These are phyloP conservation scores for Diplotaxis tenuifolia DNA, from an alignment of 345 rosid species.

Conservation along the genomic window DNA sequence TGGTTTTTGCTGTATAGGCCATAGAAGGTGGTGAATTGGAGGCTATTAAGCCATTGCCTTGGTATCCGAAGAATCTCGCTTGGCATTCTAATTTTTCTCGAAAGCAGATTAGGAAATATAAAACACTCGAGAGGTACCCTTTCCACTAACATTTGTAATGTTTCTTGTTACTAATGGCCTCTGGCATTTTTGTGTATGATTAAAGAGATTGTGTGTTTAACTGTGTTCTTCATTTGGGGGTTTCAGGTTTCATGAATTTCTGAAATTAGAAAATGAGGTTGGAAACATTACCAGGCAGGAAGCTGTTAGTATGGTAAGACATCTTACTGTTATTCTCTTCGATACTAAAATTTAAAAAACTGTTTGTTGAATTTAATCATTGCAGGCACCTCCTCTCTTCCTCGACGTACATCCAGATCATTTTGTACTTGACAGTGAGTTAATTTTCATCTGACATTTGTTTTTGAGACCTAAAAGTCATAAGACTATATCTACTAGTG, in stretches of 20 bases:
- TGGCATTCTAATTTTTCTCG: constrained; percentile 94
- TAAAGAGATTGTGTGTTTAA: neutral
- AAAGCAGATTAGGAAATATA: constrained; percentile 87
- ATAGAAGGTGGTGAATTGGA: constrained; percentile 64
- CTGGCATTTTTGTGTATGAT: neutral
- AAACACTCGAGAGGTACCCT: constrained; percentile 81
- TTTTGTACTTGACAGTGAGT: constrained; percentile 87
- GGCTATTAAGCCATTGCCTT: constrained; percentile 79
- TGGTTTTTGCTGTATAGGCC: constrained; percentile 40
- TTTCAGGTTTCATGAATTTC: constrained; percentile 87
- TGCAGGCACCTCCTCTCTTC: constrained; percentile 94
- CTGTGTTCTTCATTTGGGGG: neutral
- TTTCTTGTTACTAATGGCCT: neutral
- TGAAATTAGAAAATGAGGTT: constrained; percentile 91
- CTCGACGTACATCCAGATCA: constrained; percentile 80
- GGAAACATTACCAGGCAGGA: constrained; percentile 97
- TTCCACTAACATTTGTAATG: neutral
- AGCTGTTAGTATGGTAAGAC: constrained; percentile 88
- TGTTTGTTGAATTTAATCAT: constrained; percentile 2
- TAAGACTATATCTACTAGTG: neutral
- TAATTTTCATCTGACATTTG: constrained; percentile 31
- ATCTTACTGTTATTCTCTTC: constrained; percentile 1
- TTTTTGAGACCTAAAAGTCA: neutral
- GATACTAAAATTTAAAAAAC: neutral
- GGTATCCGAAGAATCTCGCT: constrained; percentile 88